Conservation (phyloP, 2,329 filamentous ascomycete species). For the Ophiostoma ips region DNA sequence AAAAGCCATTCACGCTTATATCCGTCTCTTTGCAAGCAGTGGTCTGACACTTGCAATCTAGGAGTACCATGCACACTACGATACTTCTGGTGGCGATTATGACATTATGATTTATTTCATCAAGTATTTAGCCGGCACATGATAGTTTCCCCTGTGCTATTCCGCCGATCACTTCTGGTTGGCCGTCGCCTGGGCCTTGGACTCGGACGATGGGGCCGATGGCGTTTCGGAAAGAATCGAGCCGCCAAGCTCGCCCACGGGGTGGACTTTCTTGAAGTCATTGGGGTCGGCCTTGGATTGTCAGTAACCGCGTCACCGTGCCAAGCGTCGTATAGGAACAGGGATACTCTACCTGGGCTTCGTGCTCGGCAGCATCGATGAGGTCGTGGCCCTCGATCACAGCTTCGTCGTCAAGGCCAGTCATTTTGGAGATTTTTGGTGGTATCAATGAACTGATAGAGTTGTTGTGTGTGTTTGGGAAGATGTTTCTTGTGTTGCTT, state of each 20-base stretch:
- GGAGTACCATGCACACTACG: too few species aligned
- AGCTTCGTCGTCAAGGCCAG: constrained; percentile 1
- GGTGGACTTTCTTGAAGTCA: constrained; percentile 4
- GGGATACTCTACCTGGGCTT: background rate
- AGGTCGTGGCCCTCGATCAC: constrained; percentile 4
- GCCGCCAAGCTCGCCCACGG: background rate
- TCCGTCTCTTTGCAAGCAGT: background rate
- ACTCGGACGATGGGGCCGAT: background rate
- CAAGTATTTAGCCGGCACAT: too few species aligned
- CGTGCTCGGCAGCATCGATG: constrained; percentile 3
- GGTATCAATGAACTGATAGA: too few species aligned
- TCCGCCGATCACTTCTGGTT: background rate
- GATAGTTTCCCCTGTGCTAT: background rate
- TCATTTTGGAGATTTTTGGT: background rate
- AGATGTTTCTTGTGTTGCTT: too few species aligned
- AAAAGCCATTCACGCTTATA: too few species aligned
- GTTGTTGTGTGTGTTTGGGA: too few species aligned
- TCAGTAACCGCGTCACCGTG: background rate
- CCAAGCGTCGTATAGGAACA: background rate
- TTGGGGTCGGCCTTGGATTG: constrained; percentile 1
- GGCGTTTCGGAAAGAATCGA: background rate
- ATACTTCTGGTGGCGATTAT: too few species aligned
- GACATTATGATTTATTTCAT: too few species aligned
- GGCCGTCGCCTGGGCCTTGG: background rate
- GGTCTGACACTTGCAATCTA: too few species aligned